Evolutionary conservation across 495 filamentous ascomycete species (phyloP).

Genomic region (Tuber indicum): DNA sequence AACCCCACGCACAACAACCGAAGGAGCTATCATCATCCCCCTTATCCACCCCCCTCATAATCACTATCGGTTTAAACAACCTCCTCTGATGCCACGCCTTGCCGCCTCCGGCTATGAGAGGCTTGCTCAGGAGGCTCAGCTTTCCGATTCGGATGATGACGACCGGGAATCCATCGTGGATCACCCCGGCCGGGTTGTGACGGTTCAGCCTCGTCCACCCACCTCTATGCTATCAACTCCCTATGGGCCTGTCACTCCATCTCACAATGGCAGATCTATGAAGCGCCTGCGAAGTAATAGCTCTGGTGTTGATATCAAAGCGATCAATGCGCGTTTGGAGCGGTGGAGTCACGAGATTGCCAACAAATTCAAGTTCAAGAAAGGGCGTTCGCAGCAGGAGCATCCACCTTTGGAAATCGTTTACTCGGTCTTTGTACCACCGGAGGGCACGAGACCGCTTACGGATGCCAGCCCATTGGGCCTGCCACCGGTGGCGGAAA

Average conservation of each 20-base stretch:
- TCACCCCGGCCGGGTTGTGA: constrained; percentile 35
- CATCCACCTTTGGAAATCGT: constrained; percentile 72
- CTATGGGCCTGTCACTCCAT: constrained; percentile 32
- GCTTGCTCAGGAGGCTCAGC: constrained; percentile 38
- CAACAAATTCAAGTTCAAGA: constrained; percentile 89
- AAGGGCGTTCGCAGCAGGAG: constrained; percentile 54
- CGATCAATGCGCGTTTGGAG: constrained; percentile 93
- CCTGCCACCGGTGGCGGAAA: constrained; percentile 29
- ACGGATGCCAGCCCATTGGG: constrained; percentile 52
- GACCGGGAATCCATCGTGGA: constrained; percentile 38
- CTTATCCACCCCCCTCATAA: neutral
- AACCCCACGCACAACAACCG: neutral
- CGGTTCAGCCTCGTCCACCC: constrained; percentile 34
- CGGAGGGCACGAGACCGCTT: constrained; percentile 73
- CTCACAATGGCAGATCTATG: constrained; percentile 31
- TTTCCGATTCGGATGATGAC: constrained; percentile 41
- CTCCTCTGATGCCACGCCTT: constrained; percentile 37
- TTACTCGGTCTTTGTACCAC: constrained; percentile 90
- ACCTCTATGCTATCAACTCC: constrained; percentile 36
- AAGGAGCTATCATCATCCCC: neutral
- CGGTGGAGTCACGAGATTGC: constrained; percentile 98
- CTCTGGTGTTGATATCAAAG: constrained; percentile 94
- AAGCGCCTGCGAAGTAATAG: constrained; percentile 58
- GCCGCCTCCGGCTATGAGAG: constrained; percentile 41
- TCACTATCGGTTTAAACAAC: neutral